Evolutionary conservation across 108 stramenopile species (phyloP).

Genomic region (Craspedostauros australis): DNA sequence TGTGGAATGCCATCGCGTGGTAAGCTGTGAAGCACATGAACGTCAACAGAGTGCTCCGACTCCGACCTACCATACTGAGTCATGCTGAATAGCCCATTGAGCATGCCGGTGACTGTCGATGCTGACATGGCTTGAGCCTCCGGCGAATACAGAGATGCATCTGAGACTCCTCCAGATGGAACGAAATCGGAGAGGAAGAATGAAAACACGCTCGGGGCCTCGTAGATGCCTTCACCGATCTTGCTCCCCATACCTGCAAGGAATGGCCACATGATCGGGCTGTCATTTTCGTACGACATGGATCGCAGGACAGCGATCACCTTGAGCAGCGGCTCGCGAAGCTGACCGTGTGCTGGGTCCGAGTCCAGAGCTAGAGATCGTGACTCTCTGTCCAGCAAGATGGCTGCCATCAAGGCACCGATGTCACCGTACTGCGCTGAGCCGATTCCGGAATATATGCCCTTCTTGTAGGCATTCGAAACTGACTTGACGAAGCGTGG

Average conservation of each 20-base stretch:
- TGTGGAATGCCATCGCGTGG: no score
- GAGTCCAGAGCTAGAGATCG: slow-evolving; percentile 16
- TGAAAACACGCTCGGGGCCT: slow-evolving; percentile 42
- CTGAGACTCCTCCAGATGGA: slow-evolving; percentile 19
- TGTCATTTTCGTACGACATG: neutral
- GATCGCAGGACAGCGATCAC: slow-evolving; percentile 3
- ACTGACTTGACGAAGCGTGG: no score
- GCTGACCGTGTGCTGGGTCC: slow-evolving; percentile 28
- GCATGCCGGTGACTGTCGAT: slow-evolving; percentile 21
- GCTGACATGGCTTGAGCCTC: slow-evolving; percentile 37
- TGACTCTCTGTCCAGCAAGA: slow-evolving; percentile 38
- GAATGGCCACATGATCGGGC: neutral
- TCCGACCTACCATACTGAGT: slow-evolving; percentile 47
- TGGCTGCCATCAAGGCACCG: slow-evolving; percentile 32
- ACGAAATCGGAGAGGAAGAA: slow-evolving; percentile 40
- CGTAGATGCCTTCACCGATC: slow-evolving; percentile 25
- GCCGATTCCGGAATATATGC: slow-evolving; percentile 22
- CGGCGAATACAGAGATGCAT: slow-evolving; percentile 33
- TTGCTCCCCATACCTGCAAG: slow-evolving; percentile 1
- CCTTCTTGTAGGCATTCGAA: slow-evolving; percentile 20
- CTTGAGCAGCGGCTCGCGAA: slow-evolving; percentile 21
- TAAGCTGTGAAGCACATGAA: no score
- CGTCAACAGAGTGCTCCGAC: no score
- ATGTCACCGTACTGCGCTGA: slow-evolving; percentile 35
- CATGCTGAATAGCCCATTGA: slow-evolving; percentile 45